Evolutionary conservation across 2,329 filamentous ascomycete genomes (phyloP), one percentile per base, ranked within the genome.

Genomic region (Claviceps sp.): DNA sequence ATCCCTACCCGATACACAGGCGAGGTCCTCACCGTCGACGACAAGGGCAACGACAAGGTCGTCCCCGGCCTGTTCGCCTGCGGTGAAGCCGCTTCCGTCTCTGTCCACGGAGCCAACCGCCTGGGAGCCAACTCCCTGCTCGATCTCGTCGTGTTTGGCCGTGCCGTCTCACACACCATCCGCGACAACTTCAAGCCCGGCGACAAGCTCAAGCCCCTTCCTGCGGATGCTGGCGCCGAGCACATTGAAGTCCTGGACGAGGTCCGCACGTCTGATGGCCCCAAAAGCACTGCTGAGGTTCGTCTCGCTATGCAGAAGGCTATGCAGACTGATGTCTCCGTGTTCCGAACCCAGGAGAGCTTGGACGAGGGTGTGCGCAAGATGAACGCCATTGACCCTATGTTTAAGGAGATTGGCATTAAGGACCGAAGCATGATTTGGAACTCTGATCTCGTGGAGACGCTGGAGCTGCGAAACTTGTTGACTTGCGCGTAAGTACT

Each of bases 341-440:
- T 97, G 54, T 97, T 97, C 86, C 81, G 91, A 68, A 95, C 87
- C 44, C 89, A 97, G 65, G 86, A 95, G 71, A 88, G 83, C 60
- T 80, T 97, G 69, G 88, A 96, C 61, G 87, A 96, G 72, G 91
- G 91, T 80, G 90, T 95, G 56, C 75, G 77, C 71, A 90, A 84
- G 76, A 93, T 97, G 69, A 82, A 73, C 58, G 82, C 88, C 60
- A 88, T 97, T 61, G 91, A 97, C 68, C 71, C 79, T 62, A 78
- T 76, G 63, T 97, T 86, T 73, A 72, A 77, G 62, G 77, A 96
- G 65, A 85, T 97, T 61, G 88, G 88, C 65, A 96, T 88, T 74
- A 95, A 95, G 81, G 91, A 97, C 72, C 86, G 93, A 71, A 94
- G 88, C 79, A 96, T 97, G 91, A 97, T 97, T 76, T 97, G 91